Evolutionary conservation across 495 filamentous ascomycete species (phyloP).

Genomic region (Xylaria acuta): DNA sequence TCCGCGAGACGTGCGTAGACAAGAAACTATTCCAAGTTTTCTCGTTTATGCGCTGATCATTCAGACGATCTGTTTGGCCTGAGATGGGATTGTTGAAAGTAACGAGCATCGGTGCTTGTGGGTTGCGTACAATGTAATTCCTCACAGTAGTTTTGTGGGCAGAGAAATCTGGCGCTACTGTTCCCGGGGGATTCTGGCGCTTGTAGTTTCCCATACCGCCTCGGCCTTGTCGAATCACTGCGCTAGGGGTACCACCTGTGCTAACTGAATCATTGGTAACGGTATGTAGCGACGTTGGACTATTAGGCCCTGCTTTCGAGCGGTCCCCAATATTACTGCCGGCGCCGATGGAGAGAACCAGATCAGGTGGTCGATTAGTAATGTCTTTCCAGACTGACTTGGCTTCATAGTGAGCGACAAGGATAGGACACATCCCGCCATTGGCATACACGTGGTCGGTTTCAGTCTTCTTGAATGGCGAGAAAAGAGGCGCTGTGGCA

Average conservation of each 20-base stretch:
- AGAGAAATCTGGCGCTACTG: background rate
- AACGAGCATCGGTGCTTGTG: slow-evolving; percentile 35
- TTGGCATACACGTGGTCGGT: slow-evolving; percentile 51
- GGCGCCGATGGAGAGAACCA: slow-evolving; percentile 58
- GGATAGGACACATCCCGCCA: slow-evolving; percentile 56
- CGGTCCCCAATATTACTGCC: slow-evolving; percentile 38
- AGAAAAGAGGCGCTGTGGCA: slow-evolving; percentile 57
- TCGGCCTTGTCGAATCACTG: slow-evolving; percentile 38
- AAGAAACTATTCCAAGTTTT: slow-evolving; percentile 42
- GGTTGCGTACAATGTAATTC: slow-evolving; percentile 38
- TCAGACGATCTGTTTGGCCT: slow-evolving; percentile 35
- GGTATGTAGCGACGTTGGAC: slow-evolving; percentile 28
- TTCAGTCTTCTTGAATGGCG: slow-evolving; percentile 47
- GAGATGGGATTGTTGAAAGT: slow-evolving; percentile 40
- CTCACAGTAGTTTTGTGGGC: slow-evolving; percentile 6
- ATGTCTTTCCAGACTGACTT: slow-evolving; percentile 56
- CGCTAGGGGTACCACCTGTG: slow-evolving; percentile 22
- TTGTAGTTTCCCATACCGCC: slow-evolving; percentile 39
- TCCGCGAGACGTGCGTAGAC: slow-evolving; percentile 27
- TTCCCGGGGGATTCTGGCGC: slow-evolving; percentile 26
- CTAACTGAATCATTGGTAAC: slow-evolving; percentile 35
- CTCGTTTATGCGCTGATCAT: slow-evolving; percentile 40
- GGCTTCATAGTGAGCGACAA: slow-evolving; percentile 53
- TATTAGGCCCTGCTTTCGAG: slow-evolving; percentile 27
- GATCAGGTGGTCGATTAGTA: slow-evolving; percentile 46